A percentile compares a stretch with the other conserved stretches of the same genome.
phyloP scores from a whole-genome alignment of 306 rosid genomes.

The Alnus rubra region DNA sequence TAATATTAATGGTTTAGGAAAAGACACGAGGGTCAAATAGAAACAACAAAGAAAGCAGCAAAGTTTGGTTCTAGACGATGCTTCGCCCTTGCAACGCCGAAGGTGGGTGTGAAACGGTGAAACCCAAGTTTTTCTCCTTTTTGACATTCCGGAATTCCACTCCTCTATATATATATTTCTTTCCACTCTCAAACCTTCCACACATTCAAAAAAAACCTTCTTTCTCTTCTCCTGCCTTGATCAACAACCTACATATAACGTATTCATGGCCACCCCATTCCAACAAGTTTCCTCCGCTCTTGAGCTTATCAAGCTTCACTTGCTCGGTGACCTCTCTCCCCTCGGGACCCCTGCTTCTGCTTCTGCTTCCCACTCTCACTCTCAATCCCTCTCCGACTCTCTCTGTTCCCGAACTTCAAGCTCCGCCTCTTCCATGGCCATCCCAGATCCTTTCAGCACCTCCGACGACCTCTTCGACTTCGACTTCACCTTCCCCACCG shows the following conservation, averaged over 20 bases:
- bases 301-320: conserved; percentile 56
- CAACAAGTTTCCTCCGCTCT: conserved; percentile 50
- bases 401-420: conserved; percentile 25
- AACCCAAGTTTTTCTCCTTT: background rate
- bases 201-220: background rate
- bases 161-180: conserved; percentile 22
- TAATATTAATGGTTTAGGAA: background rate
- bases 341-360: conserved; percentile 7
- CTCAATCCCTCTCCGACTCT: conserved; percentile 22
- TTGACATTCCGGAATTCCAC: background rate
- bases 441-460: conserved; percentile 29
- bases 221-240: background rate
- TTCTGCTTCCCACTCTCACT: conserved; percentile 22
- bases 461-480: conserved; percentile 28
- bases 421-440: conserved; percentile 34
- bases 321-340: conserved; percentile 72
- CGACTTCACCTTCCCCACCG: conserved; percentile 21
- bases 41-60: background rate
- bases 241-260: no score
- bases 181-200: conserved; percentile 23
- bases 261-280: conserved; percentile 40
- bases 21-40: no score
- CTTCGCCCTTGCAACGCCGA: conserved; percentile 36
- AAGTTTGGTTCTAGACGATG: conserved; percentile 20
- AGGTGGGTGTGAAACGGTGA: conserved; percentile 2